These are phyloP conservation scores for Striga hermonthica DNA, from an alignment of 305 asterid species.

Conservation along the genomic window DNA sequence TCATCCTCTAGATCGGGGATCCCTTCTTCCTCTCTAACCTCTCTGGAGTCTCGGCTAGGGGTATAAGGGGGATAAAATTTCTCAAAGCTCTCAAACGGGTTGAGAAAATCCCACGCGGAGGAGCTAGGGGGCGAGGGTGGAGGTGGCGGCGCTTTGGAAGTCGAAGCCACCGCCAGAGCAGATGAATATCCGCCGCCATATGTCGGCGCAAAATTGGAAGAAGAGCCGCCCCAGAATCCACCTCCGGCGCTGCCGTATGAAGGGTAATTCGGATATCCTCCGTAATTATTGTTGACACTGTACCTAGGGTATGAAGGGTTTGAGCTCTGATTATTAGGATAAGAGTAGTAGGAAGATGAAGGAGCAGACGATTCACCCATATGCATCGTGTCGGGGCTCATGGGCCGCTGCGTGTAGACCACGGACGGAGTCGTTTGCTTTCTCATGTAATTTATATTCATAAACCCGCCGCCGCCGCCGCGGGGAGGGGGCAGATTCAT, in stretches of 20 bases:
- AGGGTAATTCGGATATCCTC: constrained; percentile 33
- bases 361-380: constrained; percentile 67
- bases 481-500: constrained; percentile 38
- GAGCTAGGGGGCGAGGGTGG: constrained; percentile 84
- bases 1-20: constrained; percentile 97
- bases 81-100: constrained; percentile 81
- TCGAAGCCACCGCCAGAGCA: constrained; percentile 42
- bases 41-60: constrained; percentile 72
- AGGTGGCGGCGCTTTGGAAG: constrained; percentile 69
- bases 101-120: constrained; percentile 85
- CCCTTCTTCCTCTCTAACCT: constrained; percentile 96
- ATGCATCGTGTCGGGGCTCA: constrained; percentile 53
- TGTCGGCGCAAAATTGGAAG: constrained; percentile 38
- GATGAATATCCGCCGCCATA: constrained; percentile 38
- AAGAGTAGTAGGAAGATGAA: constrained; percentile 35
- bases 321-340: no score
- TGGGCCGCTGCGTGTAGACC: constrained; percentile 68
- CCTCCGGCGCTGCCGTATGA: constrained; percentile 43
- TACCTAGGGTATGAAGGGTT: constrained; percentile 32
- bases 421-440: constrained; percentile 72
- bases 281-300: constrained; percentile 28
- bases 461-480: constrained; percentile 37
- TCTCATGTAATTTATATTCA: constrained; percentile 66
- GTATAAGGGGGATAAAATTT: constrained; percentile 60
- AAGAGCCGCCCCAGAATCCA: constrained; percentile 49